phyloP scores from a whole-genome alignment of 2,329 filamentous ascomycete species.

The Colletotrichum salicis region DNA sequence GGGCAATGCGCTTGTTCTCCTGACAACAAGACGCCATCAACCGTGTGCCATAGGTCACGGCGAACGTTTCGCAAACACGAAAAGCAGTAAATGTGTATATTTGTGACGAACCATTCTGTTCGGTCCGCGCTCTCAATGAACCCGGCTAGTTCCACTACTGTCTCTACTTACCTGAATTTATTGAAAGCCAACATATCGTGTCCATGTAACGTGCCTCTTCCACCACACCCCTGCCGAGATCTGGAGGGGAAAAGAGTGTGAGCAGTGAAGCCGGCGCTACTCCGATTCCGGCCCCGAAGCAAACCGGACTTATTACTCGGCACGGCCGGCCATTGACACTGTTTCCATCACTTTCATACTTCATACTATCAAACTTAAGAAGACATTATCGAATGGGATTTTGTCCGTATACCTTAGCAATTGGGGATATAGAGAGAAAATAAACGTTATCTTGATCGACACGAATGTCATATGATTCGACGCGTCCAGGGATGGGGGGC shows the following conservation, averaged over 20 bases:
- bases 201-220: neutral
- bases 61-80: neutral
- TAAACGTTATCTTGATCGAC: neutral
- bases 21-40: neutral
- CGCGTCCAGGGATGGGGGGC: neutral
- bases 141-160: neutral
- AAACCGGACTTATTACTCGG: neutral
- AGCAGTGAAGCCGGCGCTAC: neutral
- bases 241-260: neutral
- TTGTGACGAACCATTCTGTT: neutral
- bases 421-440: neutral
- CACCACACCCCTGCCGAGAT: neutral
- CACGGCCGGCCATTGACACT: neutral
- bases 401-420: too few relatives aligned
- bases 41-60: neutral
- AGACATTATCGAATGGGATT: too few relatives aligned
- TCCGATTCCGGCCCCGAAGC: neutral
- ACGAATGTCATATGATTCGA: slow-evolving; percentile 1
- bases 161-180: neutral
- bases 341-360: too few relatives aligned
- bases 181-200: neutral
- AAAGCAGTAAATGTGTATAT: too few relatives aligned
- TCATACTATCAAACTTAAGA: too few relatives aligned
- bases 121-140: neutral
- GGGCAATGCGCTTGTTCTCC: neutral